Evolutionary conservation across 192 early-diverging fungal genomes (phyloP), one percentile per base, ranked within the genome.

Genomic region (Entophlyctis luteolus): DNA sequence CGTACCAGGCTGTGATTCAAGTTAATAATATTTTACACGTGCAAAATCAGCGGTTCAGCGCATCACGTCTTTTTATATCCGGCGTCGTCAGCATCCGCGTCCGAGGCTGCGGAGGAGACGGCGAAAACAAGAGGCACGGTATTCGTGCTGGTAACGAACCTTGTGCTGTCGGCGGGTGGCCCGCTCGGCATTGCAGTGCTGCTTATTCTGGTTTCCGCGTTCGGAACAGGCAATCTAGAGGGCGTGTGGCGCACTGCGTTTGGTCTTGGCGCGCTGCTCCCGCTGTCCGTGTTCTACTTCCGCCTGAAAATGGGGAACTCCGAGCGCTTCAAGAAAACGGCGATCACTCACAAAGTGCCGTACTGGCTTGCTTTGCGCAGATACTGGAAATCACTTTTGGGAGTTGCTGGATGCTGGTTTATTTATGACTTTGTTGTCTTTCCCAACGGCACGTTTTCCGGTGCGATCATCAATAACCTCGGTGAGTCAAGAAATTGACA

Each of bases 271-370:
- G 70, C 79, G 39, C 49, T 52, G 5, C 23, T 52, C 8, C 49
- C 49, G 8, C 49, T 52, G n/a, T 52, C 49, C 6, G 23, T 52
- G 5, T 52, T 52, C 23, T 52, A 52, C 49, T 84, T 86, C 81
- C 83, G 84, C 31, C 58, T 86, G 31, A 78, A 77, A 55, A 82
- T 82, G 80, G 55, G 55, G 34, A 80, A 86, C 68, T 80, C 82
- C 3, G 63, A 81, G 48, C 62, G 65, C 16, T 86, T 72, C 55
- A 53, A 71, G 35, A 67, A 77, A 37, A 68, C 83, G 48, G 68
- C 78, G 23, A 77, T 81, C 42, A 82, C 72, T 45, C 75, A 70
- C 48, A 48, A 59, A n/a, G 80, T 82, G 0, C 84, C 84, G 23
- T 86, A 86, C 31, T n/a, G 69, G 14, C 52, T 84, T 27, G 78